phyloP scores from a whole-genome alignment of 768 basidiomycete species.

The Mycena rebaudengoi region DNA sequence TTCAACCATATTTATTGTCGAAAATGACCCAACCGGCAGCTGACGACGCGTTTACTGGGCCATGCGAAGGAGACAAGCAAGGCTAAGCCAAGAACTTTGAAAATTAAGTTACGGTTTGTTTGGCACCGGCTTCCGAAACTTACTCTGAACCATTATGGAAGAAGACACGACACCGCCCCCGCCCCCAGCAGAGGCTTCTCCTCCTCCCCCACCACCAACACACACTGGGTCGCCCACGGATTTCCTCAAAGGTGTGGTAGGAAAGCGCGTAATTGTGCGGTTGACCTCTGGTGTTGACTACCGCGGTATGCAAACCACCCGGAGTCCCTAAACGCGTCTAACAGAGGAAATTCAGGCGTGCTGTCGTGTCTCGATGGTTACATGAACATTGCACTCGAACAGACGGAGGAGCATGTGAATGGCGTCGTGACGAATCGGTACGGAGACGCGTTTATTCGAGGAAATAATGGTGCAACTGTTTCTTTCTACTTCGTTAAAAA shows the following conservation, averaged over 20 bases:
- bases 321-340: neutral
- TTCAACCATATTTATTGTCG: too few relatives aligned
- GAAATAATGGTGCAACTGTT: constrained; percentile 79
- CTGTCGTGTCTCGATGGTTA: constrained; percentile 97
- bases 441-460: constrained; percentile 95
- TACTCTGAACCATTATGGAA: constrained; percentile 15
- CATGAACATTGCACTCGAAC: constrained; percentile 99
- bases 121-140: too few relatives aligned
- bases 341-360: constrained; percentile 62
- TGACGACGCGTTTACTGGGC: too few relatives aligned
- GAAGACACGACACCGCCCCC: constrained; percentile 44
- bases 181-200: constrained; percentile 47
- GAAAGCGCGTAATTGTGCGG: constrained; percentile 93
- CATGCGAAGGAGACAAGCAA: too few relatives aligned
- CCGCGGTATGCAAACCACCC: constrained; percentile 62
- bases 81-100: too few relatives aligned
- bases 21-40: too few relatives aligned
- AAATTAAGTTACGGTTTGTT: too few relatives aligned
- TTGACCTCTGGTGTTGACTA: constrained; percentile 95
- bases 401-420: constrained; percentile 95
- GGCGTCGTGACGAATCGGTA: constrained; percentile 89
- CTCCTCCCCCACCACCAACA: constrained; percentile 56
- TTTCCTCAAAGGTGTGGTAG: constrained; percentile 94
- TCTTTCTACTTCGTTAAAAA: neutral
- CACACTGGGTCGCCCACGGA: constrained; percentile 88